These are phyloP conservation scores for Beauveria sp. DNA, from an alignment of 2,329 filamentous ascomycete genomes.

Conservation along the genomic window DNA sequence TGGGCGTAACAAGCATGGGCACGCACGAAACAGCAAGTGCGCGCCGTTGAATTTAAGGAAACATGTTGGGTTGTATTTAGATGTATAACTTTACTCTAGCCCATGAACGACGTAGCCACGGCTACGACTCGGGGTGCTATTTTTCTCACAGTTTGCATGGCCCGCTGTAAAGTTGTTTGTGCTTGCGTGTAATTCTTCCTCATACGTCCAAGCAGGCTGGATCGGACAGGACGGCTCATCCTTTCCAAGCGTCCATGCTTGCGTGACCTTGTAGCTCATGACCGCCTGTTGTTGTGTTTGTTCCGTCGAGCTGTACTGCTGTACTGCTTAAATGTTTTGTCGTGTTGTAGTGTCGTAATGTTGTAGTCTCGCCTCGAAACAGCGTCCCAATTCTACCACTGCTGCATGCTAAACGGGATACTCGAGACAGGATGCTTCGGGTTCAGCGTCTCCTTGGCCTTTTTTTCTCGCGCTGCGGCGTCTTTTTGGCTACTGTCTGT, in stretches of 20 bases:
- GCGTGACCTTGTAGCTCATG: too few species aligned
- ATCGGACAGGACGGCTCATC: too few species aligned
- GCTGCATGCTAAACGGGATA: background rate
- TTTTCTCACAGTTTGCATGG: background rate
- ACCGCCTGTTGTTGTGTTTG: too few species aligned
- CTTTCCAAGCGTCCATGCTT: too few species aligned
- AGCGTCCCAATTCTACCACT: background rate
- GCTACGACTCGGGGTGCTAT: background rate
- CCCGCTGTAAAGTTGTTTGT: too few species aligned
- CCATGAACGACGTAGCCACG: slow-evolving; percentile 2
- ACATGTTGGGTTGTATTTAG: background rate
- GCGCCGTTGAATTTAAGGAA: background rate
- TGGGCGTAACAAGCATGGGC: background rate
- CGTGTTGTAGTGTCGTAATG: background rate
- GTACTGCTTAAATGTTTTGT: background rate
- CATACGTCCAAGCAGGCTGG: too few species aligned
- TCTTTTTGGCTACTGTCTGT: background rate
- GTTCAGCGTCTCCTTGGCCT: background rate
- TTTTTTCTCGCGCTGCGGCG: background rate
- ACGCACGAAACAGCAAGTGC: background rate
- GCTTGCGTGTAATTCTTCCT: too few species aligned
- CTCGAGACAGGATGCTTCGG: slow-evolving; percentile 2
- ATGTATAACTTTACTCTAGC: slow-evolving; percentile 1
- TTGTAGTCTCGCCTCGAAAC: background rate
- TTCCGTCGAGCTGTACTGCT: too few species aligned